A percentile compares a stretch with the other conserved stretches of the same genome.
These are phyloP conservation scores for Mortierella sp. DNA, from an alignment of 371 early-diverging fungal genomes.

Conservation along the genomic window DNA sequence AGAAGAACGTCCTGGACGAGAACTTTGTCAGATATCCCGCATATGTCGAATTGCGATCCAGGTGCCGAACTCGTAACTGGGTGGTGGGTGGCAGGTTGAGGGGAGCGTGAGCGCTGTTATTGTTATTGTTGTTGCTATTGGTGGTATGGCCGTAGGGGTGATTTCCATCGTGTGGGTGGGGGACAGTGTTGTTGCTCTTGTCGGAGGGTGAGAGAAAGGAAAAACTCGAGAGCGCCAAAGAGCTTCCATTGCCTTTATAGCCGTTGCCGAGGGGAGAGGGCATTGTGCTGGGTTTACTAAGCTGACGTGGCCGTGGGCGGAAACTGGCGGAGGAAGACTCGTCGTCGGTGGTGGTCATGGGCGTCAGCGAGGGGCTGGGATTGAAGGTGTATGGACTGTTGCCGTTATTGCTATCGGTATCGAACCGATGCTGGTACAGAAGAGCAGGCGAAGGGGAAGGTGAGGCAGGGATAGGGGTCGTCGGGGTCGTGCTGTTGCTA, in stretches of 20 bases:
- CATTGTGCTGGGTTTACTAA: conserved; percentile 12
- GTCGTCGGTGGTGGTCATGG: conserved; percentile 12
- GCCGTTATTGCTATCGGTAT: conserved; percentile 16
- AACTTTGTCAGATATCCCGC: conserved; percentile 52
- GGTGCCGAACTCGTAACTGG: conserved; percentile 39
- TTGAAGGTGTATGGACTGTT: conserved; percentile 10
- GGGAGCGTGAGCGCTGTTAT: neutral
- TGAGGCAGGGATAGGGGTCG: conserved; percentile 1
- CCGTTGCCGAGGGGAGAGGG: conserved; percentile 8
- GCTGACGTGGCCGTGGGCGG: conserved; percentile 7
- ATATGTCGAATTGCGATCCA: conserved; percentile 34
- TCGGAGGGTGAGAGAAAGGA: conserved; percentile 27
- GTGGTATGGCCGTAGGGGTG: conserved; percentile 12
- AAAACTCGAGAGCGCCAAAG: conserved; percentile 17
- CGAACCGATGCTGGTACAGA: neutral
- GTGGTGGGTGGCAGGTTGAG: neutral
- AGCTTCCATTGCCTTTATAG: conserved; percentile 13
- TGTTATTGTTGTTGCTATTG: conserved; percentile 18
- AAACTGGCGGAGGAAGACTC: conserved; percentile 3
- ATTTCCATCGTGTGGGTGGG: neutral
- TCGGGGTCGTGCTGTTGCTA: conserved; percentile 7
- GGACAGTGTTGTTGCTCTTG: conserved; percentile 43
- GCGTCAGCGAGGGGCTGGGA: neutral
- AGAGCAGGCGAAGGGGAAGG: neutral
- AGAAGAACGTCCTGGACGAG: conserved; percentile 51